Conservation (phyloP, 2,329 filamentous ascomycete genomes). For the Penicillium frequentans region DNA sequence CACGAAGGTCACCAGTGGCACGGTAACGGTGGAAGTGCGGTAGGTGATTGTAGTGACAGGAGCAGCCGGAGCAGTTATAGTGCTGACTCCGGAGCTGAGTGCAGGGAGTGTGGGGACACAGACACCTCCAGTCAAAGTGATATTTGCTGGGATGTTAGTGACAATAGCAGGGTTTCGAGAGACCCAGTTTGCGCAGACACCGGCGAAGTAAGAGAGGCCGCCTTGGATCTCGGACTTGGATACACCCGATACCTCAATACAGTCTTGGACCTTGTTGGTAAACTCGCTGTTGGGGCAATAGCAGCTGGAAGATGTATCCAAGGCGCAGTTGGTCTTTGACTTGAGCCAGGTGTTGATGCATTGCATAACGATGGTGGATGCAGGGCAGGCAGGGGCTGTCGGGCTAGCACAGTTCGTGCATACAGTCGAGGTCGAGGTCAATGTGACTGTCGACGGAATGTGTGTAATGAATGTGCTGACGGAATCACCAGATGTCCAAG, state of each 20-base stretch:
- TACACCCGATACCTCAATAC: slow-evolving; percentile 74
- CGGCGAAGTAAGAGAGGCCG: slow-evolving; percentile 82
- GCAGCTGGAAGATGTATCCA: slow-evolving; percentile 80
- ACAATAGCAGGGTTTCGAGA: slow-evolving; percentile 80
- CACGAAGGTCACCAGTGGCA: slow-evolving; percentile 46
- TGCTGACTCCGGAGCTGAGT: slow-evolving; percentile 41
- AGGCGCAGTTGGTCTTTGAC: slow-evolving; percentile 66
- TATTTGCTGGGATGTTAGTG: slow-evolving; percentile 67
- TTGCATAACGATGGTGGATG: slow-evolving; percentile 70
- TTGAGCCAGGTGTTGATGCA: slow-evolving; percentile 92
- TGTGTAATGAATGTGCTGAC: slow-evolving; percentile 55
- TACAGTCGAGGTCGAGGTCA: slow-evolving; percentile 16
- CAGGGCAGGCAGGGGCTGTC: not conserved
- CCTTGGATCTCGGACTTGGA: slow-evolving; percentile 65
- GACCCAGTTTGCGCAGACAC: slow-evolving; percentile 79
- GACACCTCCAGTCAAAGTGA: slow-evolving; percentile 51
- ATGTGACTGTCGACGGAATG: slow-evolving; percentile 54
- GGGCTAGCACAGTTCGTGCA: slow-evolving; percentile 10
- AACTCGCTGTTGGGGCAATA: slow-evolving; percentile 81
- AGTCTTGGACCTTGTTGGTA: slow-evolving; percentile 76
- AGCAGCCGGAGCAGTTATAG: slow-evolving; percentile 27
- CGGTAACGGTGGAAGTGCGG: slow-evolving; percentile 43
- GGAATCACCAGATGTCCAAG: slow-evolving; percentile 46
- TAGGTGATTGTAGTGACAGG: slow-evolving; percentile 45
- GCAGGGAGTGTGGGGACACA: slow-evolving; percentile 52